phyloP scores from a whole-genome alignment of 1,284 basidiomycete genomes.

The Tilletia setariae region DNA sequence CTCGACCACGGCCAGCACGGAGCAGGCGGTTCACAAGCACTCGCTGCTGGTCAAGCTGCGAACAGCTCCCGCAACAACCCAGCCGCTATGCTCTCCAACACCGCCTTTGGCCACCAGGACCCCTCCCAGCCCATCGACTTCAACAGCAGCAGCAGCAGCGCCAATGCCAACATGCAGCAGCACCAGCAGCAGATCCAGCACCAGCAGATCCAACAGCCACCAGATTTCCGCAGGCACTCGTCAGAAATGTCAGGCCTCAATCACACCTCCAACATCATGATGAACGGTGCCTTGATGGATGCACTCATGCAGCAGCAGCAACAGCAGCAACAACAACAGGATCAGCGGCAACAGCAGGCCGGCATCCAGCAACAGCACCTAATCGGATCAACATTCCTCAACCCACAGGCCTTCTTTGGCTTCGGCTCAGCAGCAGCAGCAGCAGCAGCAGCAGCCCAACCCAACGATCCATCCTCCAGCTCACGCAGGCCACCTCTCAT shows the following conservation, averaged over 20 bases:
- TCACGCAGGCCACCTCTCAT: neutral
- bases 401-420: neutral
- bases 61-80: neutral
- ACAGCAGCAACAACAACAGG: neutral
- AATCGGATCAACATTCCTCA: neutral
- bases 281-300: neutral
- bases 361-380: neutral
- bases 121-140: neutral
- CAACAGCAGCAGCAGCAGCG: neutral
- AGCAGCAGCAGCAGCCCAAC: neutral
- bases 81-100: neutral
- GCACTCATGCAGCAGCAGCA: neutral
- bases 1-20: too few species aligned
- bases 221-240: neutral
- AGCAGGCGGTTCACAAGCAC: too few species aligned
- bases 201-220: neutral
- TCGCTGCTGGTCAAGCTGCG: neutral
- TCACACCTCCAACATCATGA: neutral
- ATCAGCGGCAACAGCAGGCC: slow-evolving; percentile 14
- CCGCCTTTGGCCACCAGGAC: neutral
- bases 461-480: neutral
- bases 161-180: neutral
- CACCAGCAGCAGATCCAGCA: neutral
- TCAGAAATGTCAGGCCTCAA: neutral
- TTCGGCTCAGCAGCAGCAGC: neutral